phyloP scores from a whole-genome alignment of 2,329 filamentous ascomycete genomes.

The Fusarium sp. region DNA sequence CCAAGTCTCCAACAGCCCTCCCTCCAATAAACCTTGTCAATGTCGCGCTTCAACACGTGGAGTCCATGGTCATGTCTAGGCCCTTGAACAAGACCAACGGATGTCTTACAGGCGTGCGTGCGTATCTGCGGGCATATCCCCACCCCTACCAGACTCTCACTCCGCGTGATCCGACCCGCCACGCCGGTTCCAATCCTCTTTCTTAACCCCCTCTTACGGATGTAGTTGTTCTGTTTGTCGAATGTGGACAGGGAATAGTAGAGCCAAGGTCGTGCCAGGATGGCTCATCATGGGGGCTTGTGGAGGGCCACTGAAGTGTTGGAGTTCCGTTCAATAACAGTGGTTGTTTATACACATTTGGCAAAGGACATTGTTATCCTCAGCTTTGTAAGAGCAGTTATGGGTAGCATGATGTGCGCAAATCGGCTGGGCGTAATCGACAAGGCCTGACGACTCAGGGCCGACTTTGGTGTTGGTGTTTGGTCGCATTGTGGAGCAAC shows the following conservation, averaged over 20 bases:
- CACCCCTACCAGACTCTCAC: conserved; percentile 16
- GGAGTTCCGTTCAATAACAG: too few relatives aligned
- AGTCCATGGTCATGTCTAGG: conserved; percentile 12
- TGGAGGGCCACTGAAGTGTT: not conserved
- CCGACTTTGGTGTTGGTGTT: conserved; percentile 1
- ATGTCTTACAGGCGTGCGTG: conserved; percentile 24
- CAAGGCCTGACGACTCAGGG: conserved; percentile 7
- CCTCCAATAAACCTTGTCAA: not conserved
- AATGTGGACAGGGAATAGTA: not conserved
- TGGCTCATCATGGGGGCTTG: not conserved
- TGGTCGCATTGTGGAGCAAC: conserved; percentile 2
- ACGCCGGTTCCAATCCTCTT: conserved; percentile 1
- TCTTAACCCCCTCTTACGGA: not conserved
- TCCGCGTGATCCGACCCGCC: conserved; percentile 18
- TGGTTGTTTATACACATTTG: conserved; percentile 31
- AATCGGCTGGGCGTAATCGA: conserved; percentile 38
- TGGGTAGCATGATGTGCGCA: conserved; percentile 42
- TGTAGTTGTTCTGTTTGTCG: not conserved
- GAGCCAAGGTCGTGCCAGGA: conserved; percentile 1
- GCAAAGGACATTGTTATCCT: conserved; percentile 35
- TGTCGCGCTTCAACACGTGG: conserved; percentile 14
- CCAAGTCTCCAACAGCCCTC: not conserved
- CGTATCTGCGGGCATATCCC: conserved; percentile 5
- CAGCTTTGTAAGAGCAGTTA: conserved; percentile 36
- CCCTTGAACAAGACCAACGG: conserved; percentile 5